These are phyloP conservation scores for Lactuca sativa DNA, from an alignment of 129 eudicot species.

Conservation along the genomic window DNA sequence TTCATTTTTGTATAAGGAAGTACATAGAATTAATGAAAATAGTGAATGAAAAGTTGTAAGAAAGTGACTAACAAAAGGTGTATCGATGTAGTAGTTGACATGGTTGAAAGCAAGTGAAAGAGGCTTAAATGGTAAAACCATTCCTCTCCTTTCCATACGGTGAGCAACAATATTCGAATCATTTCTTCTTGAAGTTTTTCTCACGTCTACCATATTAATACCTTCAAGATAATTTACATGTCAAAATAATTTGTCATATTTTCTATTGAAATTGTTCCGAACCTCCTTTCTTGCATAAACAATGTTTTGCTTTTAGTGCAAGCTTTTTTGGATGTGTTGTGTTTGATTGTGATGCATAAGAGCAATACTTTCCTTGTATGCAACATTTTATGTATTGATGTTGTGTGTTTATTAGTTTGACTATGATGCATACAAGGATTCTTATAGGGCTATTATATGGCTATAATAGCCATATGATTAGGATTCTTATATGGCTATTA, in stretches of 20 bases:
- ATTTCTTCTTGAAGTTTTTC: constrained; percentile 13
- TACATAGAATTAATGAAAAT: background rate
- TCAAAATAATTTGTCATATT: background rate
- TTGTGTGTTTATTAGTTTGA: no score
- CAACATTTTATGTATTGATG: no score
- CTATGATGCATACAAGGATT: no score
- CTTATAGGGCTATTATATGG: no score
- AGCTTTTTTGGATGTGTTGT: no score
- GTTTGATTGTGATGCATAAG: no score
- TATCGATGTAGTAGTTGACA: constrained; percentile 71
- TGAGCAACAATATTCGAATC: background rate
- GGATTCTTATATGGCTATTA: no score
- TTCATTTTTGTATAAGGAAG: background rate
- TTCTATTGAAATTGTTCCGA: no score
- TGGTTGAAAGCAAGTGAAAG: constrained; percentile 59
- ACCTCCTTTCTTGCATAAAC: no score
- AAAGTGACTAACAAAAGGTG: constrained; percentile 57
- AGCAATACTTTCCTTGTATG: no score
- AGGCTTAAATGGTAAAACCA: constrained; percentile 80
- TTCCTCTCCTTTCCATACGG: constrained; percentile 22
- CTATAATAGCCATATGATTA: no score
- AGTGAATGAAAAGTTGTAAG: background rate
- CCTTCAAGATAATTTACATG: constrained; percentile 28
- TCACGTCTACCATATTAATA: constrained; percentile 19
- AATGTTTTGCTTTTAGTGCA: no score